A percentile compares a stretch with the other conserved stretches of the same genome.
phyloP scores from a whole-genome alignment of 23 red algal species.

The Agarophyton chilense region DNA sequence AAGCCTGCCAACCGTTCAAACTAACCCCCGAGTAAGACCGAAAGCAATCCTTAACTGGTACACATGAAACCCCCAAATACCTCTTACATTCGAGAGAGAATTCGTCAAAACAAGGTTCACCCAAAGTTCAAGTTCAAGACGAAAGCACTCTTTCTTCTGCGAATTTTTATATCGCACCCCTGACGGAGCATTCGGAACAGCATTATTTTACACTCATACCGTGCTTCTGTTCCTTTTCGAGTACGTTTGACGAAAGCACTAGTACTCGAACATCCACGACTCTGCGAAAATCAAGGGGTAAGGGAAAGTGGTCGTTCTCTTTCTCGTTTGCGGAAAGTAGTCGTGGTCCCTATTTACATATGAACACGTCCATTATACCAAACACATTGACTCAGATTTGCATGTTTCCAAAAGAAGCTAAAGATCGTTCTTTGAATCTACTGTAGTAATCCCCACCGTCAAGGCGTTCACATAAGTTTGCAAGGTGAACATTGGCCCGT shows the following conservation, averaged over 20 bases:
- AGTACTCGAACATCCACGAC: too few relatives aligned
- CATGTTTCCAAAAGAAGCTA: slow-evolving; percentile 47
- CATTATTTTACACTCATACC: too few relatives aligned
- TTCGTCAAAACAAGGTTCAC: background rate
- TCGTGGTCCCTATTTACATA: background rate
- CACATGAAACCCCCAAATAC: background rate
- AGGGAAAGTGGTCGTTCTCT: too few relatives aligned
- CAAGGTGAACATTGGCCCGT: slow-evolving; percentile 51
- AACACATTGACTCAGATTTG: background rate
- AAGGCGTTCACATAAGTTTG: slow-evolving; percentile 55
- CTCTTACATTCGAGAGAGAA: background rate
- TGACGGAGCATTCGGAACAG: background rate
- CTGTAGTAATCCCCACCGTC: slow-evolving; percentile 55
- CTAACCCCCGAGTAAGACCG: background rate
- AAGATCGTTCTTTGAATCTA: slow-evolving; percentile 37
- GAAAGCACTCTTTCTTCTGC: background rate
- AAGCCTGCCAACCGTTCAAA: background rate
- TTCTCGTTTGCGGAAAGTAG: background rate
- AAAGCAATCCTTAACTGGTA: background rate
- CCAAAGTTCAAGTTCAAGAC: background rate
- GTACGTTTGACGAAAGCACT: too few relatives aligned
- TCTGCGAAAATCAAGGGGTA: too few relatives aligned
- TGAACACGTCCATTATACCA: background rate
- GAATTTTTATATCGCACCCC: too few relatives aligned
- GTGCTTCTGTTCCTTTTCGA: too few relatives aligned